These are phyloP conservation scores for Phaseolus coccineus DNA, from an alignment of 331 rosid species.

Conservation along the genomic window DNA sequence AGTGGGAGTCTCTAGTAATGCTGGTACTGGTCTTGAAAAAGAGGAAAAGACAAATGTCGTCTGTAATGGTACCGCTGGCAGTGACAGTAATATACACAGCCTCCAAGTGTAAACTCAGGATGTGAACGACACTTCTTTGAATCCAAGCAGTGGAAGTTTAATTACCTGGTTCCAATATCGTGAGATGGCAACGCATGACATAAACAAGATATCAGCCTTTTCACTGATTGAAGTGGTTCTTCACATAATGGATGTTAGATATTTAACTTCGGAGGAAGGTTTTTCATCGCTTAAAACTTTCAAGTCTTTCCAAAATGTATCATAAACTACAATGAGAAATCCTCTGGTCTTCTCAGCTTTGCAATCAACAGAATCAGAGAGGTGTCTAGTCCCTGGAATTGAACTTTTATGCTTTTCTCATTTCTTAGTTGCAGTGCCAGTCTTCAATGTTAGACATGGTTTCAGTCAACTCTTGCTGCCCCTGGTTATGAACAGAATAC, in stretches of 20 bases:
- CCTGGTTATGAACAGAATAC: conserved; percentile 23
- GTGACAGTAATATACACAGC: conserved; percentile 45
- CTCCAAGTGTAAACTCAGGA: conserved; percentile 39
- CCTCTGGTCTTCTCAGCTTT: background rate
- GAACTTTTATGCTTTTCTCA: conserved; percentile 1
- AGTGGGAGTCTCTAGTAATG: conserved; percentile 51
- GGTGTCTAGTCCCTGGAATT: background rate
- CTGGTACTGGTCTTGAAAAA: conserved; percentile 45
- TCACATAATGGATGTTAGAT: conserved; percentile 38
- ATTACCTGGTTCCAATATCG: conserved; percentile 26
- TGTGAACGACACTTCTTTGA: background rate
- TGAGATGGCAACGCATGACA: conserved; percentile 31
- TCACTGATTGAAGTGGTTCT: conserved; percentile 40
- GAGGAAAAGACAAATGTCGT: conserved; percentile 52
- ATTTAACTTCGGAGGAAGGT: conserved; percentile 44
- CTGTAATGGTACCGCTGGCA: conserved; percentile 36
- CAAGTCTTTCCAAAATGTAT: background rate
- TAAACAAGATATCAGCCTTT: conserved; percentile 17
- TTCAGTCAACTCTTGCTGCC: conserved; percentile 36
- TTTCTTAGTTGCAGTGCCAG: conserved; percentile 11
- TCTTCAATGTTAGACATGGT: conserved; percentile 26
- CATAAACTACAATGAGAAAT: background rate
- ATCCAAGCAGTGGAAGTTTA: conserved; percentile 24
- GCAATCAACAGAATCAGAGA: conserved; percentile 9
- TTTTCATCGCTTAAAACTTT: conserved; percentile 24